phyloP scores from a whole-genome alignment of 176 grass and related monocot genomes.

The Alopecurus myosuroides region DNA sequence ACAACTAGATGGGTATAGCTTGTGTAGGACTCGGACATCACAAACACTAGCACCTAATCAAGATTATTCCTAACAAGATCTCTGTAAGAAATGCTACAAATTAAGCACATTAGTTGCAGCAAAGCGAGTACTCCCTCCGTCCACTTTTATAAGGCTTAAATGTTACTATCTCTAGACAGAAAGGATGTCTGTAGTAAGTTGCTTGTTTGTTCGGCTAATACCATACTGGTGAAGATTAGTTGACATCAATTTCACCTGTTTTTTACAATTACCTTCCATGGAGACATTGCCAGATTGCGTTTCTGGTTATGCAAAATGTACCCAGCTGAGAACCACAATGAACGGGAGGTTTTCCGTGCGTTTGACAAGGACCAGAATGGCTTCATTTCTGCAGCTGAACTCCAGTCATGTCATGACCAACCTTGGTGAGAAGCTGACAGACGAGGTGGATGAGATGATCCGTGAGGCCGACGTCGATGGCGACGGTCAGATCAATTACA shows the following conservation, averaged over 20 bases:
- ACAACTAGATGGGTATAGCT: no score
- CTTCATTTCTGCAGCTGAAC: constrained; percentile 30
- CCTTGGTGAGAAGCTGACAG: constrained; percentile 50
- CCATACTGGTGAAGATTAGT: neutral
- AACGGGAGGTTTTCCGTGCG: constrained; percentile 36
- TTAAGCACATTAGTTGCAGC: constrained; percentile 10
- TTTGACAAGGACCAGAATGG: constrained; percentile 51
- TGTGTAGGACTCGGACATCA: no score
- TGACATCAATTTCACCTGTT: neutral
- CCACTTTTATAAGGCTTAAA: no score
- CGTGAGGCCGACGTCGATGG: no score
- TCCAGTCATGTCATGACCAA: constrained; percentile 54
- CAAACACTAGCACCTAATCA: no score
- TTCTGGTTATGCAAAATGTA: neutral
- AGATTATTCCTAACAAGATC: no score
- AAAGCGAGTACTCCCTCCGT: neutral
- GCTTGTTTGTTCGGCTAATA: neutral
- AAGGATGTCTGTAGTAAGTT: neutral
- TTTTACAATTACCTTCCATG: neutral
- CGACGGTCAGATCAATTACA: constrained; percentile 47
- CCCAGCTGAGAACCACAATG: neutral
- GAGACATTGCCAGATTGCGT: neutral
- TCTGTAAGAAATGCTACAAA: no score
- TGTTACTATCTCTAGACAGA: neutral
- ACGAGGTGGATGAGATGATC: no score